Evolutionary conservation across 345 rosid genomes (phyloP).

Genomic region (Litchi chinensis): DNA sequence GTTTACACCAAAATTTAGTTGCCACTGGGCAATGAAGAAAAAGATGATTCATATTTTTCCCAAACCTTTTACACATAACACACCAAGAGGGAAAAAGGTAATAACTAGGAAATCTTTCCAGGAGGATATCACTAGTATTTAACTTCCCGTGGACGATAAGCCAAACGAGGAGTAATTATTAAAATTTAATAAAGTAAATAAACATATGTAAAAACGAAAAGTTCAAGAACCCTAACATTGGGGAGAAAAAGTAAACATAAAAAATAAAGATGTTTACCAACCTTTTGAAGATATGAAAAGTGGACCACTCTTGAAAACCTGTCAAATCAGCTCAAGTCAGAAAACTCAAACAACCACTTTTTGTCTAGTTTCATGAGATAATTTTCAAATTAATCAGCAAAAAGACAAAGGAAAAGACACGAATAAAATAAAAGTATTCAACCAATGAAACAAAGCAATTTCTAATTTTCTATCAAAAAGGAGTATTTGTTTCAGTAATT

Average conservation of each 20-base stretch:
- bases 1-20: no score
- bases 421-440: background rate
- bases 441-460: background rate
- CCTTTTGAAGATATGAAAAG: constrained; percentile 99
- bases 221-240: background rate
- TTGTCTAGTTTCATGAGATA: background rate
- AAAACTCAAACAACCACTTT: background rate
- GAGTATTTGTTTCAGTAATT: background rate
- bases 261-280: constrained; percentile 29
- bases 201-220: constrained; percentile 14
- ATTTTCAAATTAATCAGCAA: background rate
- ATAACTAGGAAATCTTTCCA: no score
- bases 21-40: no score
- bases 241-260: background rate
- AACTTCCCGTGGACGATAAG: no score
- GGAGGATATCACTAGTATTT: no score
- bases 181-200: background rate
- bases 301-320: constrained; percentile 98
- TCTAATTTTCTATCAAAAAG: background rate
- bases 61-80: no score
- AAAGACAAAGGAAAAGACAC: background rate
- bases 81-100: no score
- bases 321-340: constrained; percentile 29
- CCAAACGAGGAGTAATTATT: background rate
- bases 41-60: no score